Base-by-base conservation (phyloP, 75 land plant species). In the Cunninghamia lanceolata region DNA sequence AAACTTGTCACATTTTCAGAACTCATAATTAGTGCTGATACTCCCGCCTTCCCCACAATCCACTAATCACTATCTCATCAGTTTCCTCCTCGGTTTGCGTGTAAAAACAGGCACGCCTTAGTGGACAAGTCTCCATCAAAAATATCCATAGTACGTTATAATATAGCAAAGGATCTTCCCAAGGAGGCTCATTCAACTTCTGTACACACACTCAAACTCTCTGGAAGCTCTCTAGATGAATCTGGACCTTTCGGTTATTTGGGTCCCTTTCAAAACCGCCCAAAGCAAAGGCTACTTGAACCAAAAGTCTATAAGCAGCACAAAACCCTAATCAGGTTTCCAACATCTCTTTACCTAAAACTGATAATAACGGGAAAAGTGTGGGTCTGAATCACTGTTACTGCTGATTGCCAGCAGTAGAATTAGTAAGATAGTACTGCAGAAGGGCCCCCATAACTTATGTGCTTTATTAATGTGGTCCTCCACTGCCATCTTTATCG, bases 21-120 rank as follows among this genome's bases (percentile, higher is more conserved):
- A 30, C 36, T 28, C 68, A 63, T 63, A 63, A 63, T 63, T 63
- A 63, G n/a, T 28, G 9, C n/a, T 28, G 68, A 63, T 63, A 63
- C 68, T 25, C 28, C 7, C 6, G 7, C 66, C 7, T 19, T 21
- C 19, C 16, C 0, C 36, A 34, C 14, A 34, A 10, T 8, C 35
- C 34, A 73, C 35, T 73, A 73, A 73, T 73, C 75, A 73, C 36
- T 73, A 73, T 73, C 75, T 73, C 75, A 73, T 73, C 34, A 73
- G 34, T 73, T 32, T 32, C 36, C 15, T 6, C 75, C 36, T 73
- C 36, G 75, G 75, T 13, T 73, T 73, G 75, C 75, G 36, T 73
- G 75, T 10, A 1, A 0, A 34, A 25, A 34, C 14, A 34, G 75
- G 75, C 75, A 73, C 75, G 75, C 75, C 75, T 34, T 73, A 34